phyloP scores from a whole-genome alignment of 129 eudicot genomes.

The Flaveria ramosissima region DNA sequence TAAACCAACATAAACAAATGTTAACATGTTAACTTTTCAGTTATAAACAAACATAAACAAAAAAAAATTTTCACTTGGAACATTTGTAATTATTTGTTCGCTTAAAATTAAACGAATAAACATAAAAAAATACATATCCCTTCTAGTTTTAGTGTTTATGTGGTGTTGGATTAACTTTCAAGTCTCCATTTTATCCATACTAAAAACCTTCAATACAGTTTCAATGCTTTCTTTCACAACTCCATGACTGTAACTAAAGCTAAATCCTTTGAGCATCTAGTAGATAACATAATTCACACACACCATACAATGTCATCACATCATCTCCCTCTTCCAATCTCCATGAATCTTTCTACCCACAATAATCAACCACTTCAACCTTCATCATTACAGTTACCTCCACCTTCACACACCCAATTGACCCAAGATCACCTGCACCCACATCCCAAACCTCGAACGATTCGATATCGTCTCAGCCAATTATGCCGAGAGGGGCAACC shows the following conservation, averaged over 20 bases:
- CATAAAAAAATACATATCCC: no score
- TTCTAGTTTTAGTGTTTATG: no score
- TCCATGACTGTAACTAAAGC: slow-evolving; percentile 28
- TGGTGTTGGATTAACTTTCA: no score
- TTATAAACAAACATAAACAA: no score
- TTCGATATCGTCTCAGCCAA: slow-evolving; percentile 69
- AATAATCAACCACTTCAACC: slow-evolving; percentile 9
- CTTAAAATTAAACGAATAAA: no score
- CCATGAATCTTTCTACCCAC: slow-evolving; percentile 23
- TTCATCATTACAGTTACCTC: slow-evolving; percentile 27
- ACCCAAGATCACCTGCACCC: slow-evolving; percentile 4
- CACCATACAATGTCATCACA: slow-evolving; percentile 40
- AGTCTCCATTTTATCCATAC: no score
- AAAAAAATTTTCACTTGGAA: no score
- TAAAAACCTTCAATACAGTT: no score
- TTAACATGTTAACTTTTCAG: no score
- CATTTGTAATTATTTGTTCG: no score
- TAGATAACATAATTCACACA: slow-evolving; percentile 16
- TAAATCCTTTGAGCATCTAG: neutral
- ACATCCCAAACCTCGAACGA: slow-evolving; percentile 45
- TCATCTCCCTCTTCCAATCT: slow-evolving; percentile 22
- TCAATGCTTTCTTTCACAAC: no score
- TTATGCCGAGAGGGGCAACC: slow-evolving; percentile 69
- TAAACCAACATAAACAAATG: no score
- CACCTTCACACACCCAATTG: neutral